Evolutionary conservation across 208 protist genomes (phyloP).

Genomic region (Phytomonas sp.): DNA sequence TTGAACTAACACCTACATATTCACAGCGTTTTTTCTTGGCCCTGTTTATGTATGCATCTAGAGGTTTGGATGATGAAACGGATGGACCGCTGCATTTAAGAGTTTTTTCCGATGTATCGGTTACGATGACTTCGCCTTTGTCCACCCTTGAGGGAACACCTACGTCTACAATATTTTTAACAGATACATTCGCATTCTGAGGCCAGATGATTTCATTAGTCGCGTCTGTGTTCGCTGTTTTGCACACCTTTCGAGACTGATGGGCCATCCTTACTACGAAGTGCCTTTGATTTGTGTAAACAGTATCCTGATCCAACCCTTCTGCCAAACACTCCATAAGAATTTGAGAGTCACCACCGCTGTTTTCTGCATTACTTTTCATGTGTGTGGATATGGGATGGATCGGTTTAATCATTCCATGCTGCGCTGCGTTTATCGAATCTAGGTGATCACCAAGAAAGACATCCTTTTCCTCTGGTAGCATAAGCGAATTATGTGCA

Average conservation of each 20-base stretch:
- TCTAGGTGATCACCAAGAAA: neutral
- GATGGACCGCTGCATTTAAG: neutral
- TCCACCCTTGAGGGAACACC: neutral
- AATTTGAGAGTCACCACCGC: neutral
- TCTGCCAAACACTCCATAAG: neutral
- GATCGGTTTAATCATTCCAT: neutral
- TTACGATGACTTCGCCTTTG: neutral
- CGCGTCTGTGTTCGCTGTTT: neutral
- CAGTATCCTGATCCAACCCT: neutral
- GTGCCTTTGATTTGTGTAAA: neutral
- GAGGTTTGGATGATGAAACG: neutral
- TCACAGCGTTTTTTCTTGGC: neutral
- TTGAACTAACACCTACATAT: neutral
- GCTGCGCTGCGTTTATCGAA: neutral
- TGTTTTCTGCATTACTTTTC: neutral
- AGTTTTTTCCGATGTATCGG: neutral
- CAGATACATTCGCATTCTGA: neutral
- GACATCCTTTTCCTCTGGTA: slow-evolving; percentile 18
- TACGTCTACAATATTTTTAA: neutral
- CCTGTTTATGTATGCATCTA: neutral
- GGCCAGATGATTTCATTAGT: neutral
- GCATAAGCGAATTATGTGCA: slow-evolving; percentile 15
- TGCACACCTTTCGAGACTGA: neutral
- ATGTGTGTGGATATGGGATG: neutral
- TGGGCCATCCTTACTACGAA: neutral